Base-by-base conservation (phyloP, 2,329 filamentous ascomycete genomes). In the Nectriaceae sp. region DNA sequence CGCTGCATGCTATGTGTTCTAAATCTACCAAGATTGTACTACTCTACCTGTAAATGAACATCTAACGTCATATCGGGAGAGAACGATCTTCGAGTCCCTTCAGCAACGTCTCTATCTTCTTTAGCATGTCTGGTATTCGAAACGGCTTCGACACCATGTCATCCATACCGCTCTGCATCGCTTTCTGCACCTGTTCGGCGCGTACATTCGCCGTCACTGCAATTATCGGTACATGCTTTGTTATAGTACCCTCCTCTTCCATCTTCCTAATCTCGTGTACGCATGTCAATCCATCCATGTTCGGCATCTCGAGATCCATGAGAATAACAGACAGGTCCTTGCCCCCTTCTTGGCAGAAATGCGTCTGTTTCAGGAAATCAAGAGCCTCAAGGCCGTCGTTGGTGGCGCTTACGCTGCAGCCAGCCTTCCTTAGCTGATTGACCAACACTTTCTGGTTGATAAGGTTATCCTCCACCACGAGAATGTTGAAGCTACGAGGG, bases 381-480 rank as follows among this genome's bases (percentile, higher is more conserved):
- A 79, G 61, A 0, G 42, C 85, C 63, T 87, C 82, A 2, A 84
- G 71, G 4, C 84, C 84, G 58, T 88, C 84, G 33, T 83, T 69
- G 4, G 82, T 84, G 0, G 80, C 80, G 47, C 82, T 80, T 4
- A 83, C 82, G 4, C 73, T 73, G 47, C 85, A 77, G 4, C 79
- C 76, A 15, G 79, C 75, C 58, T 84, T 85, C 46, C 73, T 74
- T 4, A 88, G 70, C 62, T 84, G 85, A 42, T 83, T 84, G n/a
- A 85, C 68, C 1, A 87, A 67, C 35, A 85, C 84, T 56, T 84
- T 85, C 60, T 87, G 84, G 61, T 88, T 88, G 53, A 86, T 84
- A 4, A 77, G 70, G 59, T 88, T 87, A 60, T 88, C n/a, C n/a
- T n/a, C n/a, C n/a, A n/a, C n/a, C n/a, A n/a, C n/a, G n/a, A n/a